phyloP scores from a whole-genome alignment of 2,329 filamentous ascomycete genomes.

The Alternaria gansuensis region DNA sequence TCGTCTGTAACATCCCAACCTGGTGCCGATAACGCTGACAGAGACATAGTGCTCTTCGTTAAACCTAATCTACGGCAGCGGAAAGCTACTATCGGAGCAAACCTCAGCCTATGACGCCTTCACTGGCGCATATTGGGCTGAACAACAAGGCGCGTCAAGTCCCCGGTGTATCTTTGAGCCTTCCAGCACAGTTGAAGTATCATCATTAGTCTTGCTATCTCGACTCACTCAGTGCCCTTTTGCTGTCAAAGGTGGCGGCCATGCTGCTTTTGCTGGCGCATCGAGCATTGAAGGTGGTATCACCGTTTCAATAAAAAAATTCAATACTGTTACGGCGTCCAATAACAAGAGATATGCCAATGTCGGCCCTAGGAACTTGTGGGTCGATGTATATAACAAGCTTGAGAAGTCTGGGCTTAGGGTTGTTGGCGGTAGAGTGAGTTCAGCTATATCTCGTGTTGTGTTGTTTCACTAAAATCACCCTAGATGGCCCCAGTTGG shows the following conservation, averaged over 20 bases:
- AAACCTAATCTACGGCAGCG: constrained; percentile 33
- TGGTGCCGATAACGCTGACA: constrained; percentile 14
- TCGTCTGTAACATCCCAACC: constrained; percentile 9
- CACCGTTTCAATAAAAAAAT: constrained; percentile 52
- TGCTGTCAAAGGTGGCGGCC: constrained; percentile 58
- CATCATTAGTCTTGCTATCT: constrained; percentile 31
- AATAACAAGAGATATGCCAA: constrained; percentile 35
- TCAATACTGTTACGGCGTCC: constrained; percentile 42
- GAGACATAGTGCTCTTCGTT: constrained; percentile 35
- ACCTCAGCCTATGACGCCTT: constrained; percentile 34
- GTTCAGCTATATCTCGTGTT: constrained; percentile 33
- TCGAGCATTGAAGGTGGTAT: constrained; percentile 56
- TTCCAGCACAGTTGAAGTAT: constrained; percentile 30
- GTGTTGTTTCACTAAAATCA: neutral
- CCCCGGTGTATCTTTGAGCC: constrained; percentile 45
- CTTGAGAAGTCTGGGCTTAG: constrained; percentile 38
- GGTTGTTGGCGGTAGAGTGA: constrained; percentile 47
- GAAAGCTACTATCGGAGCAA: constrained; percentile 25
- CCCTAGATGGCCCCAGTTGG: constrained; percentile 38
- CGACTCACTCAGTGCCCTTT: constrained; percentile 49
- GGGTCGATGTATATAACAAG: constrained; percentile 47
- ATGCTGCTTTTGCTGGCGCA: constrained; percentile 53
- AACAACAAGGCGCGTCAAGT: constrained; percentile 35
- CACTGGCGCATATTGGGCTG: constrained; percentile 39
- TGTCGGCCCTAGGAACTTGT: constrained; percentile 47